Evolutionary conservation across 257 asterid genomes (phyloP), one percentile per base, ranked within the genome.

Genomic region (Cordia subcordata): DNA sequence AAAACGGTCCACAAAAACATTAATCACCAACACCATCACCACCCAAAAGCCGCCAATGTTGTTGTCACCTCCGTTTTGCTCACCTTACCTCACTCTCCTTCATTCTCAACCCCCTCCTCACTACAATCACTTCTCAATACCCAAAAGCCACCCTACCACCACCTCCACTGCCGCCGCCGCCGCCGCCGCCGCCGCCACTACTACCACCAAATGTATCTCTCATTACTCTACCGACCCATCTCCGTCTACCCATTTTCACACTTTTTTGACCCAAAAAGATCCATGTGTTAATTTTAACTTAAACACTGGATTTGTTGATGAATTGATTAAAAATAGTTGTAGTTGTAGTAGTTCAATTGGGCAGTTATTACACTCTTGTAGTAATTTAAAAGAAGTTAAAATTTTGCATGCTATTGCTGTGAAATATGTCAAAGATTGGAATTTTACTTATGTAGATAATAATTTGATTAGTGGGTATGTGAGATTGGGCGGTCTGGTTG

Each of bases 401-500:
- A 71, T 47, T 61, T 58, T 81, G 9, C 96, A 90, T 62, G 82
- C 77, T 11, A 17, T 75, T 55, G 56, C 75, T 64, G 49, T 77
- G 19, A 90, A 83, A 76, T 32, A 61, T 10, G 21, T 64, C 71
- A 69, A 23, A 10, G 72, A 64, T 13, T 71, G 77, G 0, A 61
- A 55, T 11, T 50, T 63, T 53, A 13, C 11, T 19, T 90, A 74
- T 63, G 74, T 83, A 22, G 61, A 73, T 47, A 90, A 85, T 76
- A 90, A 87, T 74, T 66, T 90, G 77, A 75, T 83, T 11, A 75
- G 83, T 38, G 61, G 57, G 55, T 87, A 87, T 64, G 72, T 75
- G 9, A 82, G 72, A 53, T 71, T 58, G 39, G 91, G 85, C 55
- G 72, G 72, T 71, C 65, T 90, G 78, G 66, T 53, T 54, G 82